Conservation (phyloP, 108 stramenopile genomes). For the Pseudonitzschia pungens region DNA sequence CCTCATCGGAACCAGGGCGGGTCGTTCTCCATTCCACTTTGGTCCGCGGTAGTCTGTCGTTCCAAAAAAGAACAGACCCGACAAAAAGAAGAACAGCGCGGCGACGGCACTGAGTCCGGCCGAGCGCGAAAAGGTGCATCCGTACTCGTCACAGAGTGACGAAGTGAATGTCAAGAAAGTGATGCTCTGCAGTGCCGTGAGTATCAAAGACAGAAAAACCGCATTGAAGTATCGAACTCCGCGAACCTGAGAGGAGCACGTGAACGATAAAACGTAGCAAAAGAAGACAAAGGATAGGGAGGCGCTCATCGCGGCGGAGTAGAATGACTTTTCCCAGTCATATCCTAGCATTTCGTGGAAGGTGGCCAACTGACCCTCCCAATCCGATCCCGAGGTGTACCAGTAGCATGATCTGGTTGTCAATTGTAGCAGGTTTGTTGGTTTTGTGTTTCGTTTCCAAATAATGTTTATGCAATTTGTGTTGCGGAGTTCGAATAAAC, state of each 20-base stretch:
- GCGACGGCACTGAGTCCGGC: slow-evolving; percentile 20
- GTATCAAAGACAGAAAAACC: slow-evolving; percentile 19
- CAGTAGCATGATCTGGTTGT: slow-evolving; percentile 24
- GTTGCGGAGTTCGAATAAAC: not conserved
- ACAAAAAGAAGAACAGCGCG: slow-evolving; percentile 15
- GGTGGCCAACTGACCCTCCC: slow-evolving; percentile 4
- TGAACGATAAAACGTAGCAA: slow-evolving; percentile 16
- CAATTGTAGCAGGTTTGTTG: no score
- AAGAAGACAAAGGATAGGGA: slow-evolving; percentile 9
- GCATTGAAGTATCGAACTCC: slow-evolving; percentile 14
- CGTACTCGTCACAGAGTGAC: slow-evolving; percentile 30
- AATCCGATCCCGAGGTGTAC: slow-evolving; percentile 19
- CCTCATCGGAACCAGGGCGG: not conserved
- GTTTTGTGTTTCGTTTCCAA: no score
- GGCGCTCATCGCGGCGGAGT: slow-evolving; percentile 16
- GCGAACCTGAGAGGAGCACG: slow-evolving; percentile 26
- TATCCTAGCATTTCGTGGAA: slow-evolving; percentile 27
- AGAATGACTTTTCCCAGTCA: slow-evolving; percentile 6
- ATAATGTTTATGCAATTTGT: no score
- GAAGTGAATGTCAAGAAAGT: slow-evolving; percentile 25
- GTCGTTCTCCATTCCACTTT: not conserved
- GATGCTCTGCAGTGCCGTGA: slow-evolving; percentile 37
- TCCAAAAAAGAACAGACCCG: slow-evolving; percentile 17
- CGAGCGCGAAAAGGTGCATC: slow-evolving; percentile 25
- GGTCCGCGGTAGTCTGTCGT: slow-evolving; percentile 28